phyloP scores from a whole-genome alignment of 2,329 filamentous ascomycete genomes.

The Apiospora saccharicola region DNA sequence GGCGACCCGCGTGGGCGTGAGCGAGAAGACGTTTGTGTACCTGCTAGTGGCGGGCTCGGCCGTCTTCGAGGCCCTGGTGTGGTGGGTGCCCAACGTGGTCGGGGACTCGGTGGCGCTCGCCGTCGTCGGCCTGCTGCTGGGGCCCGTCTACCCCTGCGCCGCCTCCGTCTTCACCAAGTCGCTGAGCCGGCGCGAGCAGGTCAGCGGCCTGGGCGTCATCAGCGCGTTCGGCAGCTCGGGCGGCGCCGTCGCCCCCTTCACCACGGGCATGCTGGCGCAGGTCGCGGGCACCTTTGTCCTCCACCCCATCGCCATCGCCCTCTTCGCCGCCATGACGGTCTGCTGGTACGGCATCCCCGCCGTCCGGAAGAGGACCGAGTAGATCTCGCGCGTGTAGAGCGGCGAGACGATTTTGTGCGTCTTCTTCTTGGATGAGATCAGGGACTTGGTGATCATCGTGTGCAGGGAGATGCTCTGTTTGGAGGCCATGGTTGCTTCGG shows the following conservation, averaged over 20 bases:
- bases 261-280: constrained; percentile 70
- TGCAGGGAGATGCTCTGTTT: constrained; percentile 4
- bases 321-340: constrained; percentile 70
- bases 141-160: constrained; percentile 81
- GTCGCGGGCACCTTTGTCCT: constrained; percentile 68
- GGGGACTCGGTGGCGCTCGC: constrained; percentile 72
- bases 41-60: constrained; percentile 66
- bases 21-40: constrained; percentile 75
- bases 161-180: constrained; percentile 68
- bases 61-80: constrained; percentile 77
- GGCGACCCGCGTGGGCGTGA: constrained; percentile 69
- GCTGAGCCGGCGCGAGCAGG: constrained; percentile 65
- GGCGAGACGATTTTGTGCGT: background rate
- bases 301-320: constrained; percentile 70
- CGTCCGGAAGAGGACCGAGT: constrained; percentile 67
- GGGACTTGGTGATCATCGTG: constrained; percentile 11
- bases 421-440: constrained; percentile 11
- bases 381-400: constrained; percentile 34
- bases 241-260: constrained; percentile 71
- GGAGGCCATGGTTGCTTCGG: background rate
- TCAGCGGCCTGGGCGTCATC: constrained; percentile 72
- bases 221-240: constrained; percentile 74
- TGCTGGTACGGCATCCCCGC: constrained; percentile 70
- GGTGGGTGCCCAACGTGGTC: constrained; percentile 79
- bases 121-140: constrained; percentile 77